phyloP scores from a whole-genome alignment of 768 basidiomycete species.

The Tulasnella sp. region DNA sequence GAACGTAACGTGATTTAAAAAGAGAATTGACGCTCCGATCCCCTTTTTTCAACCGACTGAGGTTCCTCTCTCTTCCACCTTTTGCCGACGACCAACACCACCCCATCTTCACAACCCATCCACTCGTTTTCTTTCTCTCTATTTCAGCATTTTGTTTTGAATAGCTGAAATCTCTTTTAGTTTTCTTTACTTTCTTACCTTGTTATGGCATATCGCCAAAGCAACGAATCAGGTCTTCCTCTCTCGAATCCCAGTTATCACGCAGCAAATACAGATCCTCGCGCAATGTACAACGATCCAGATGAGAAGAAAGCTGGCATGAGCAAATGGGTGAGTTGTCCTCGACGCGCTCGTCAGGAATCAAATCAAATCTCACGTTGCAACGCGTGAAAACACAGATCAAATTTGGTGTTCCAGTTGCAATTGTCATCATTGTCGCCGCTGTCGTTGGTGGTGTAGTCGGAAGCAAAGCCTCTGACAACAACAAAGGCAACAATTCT shows the following conservation, averaged over 20 bases:
- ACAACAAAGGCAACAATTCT: slow-evolving; percentile 23
- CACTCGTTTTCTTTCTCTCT: neutral
- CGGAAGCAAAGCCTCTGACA: slow-evolving; percentile 45
- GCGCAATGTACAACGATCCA: slow-evolving; percentile 12
- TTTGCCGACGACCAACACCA: neutral
- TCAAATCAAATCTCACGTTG: neutral
- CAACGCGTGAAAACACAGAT: slow-evolving; percentile 18
- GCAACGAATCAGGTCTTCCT: neutral
- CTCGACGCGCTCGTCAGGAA: neutral
- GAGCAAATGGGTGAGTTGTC: slow-evolving; percentile 57
- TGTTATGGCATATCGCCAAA: neutral
- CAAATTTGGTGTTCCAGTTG: slow-evolving; percentile 26
- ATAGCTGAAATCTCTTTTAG: neutral
- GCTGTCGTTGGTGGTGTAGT: slow-evolving; percentile 58
- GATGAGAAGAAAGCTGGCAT: slow-evolving; percentile 35
- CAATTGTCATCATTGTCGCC: slow-evolving; percentile 28
- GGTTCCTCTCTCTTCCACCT: slow-evolving; percentile 2
- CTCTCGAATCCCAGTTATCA: slow-evolving; percentile 13
- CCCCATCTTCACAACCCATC: neutral
- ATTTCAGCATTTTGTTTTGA: neutral
- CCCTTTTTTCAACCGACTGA: no score
- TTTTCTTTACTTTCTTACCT: slow-evolving; percentile 5
- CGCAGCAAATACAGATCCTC: neutral
- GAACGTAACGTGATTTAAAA: no score
- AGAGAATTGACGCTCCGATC: no score